Evolutionary conservation across 1,284 basidiomycete genomes (phyloP).

Genomic region (Cutaneotrichosporon sp.): DNA sequence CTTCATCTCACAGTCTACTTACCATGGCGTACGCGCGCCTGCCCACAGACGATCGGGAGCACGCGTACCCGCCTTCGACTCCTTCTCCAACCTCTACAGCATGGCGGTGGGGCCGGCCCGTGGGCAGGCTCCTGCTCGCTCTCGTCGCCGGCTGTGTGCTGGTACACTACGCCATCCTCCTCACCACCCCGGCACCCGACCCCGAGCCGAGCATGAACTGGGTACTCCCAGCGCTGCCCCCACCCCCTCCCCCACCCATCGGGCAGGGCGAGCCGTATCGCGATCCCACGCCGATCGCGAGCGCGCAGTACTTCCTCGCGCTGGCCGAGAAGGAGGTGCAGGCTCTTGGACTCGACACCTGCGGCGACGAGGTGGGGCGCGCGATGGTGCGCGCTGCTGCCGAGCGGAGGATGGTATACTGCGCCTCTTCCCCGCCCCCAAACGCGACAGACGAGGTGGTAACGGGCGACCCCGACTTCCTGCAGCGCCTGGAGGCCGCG

Average conservation of each 20-base stretch:
- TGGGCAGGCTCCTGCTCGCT: neutral
- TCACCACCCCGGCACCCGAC: neutral
- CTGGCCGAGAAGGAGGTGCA: slow-evolving; percentile 44
- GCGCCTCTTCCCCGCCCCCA: slow-evolving; percentile 7
- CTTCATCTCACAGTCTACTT: neutral
- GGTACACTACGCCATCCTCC: slow-evolving; percentile 5
- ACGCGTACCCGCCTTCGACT: neutral
- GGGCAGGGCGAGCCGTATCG: neutral
- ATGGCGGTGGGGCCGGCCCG: neutral
- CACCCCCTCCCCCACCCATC: neutral
- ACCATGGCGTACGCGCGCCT: slow-evolving; percentile 3
- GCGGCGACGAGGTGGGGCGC: slow-evolving; percentile 36
- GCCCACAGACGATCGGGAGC: neutral
- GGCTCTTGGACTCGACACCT: slow-evolving; percentile 37
- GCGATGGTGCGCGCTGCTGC: slow-evolving; percentile 29
- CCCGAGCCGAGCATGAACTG: neutral
- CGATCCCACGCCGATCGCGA: slow-evolving; percentile 40
- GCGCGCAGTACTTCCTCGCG: slow-evolving; percentile 37
- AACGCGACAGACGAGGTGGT: neutral
- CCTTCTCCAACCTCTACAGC: neutral
- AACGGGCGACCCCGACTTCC: slow-evolving; percentile 7
- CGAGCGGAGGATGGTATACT: slow-evolving; percentile 20
- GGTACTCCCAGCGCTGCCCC: neutral
- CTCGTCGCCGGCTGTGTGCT: neutral
- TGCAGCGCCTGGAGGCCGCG: slow-evolving; percentile 9